Base-by-base conservation (phyloP, 1,284 basidiomycete species). In the Microbotryum scabiosae region DNA sequence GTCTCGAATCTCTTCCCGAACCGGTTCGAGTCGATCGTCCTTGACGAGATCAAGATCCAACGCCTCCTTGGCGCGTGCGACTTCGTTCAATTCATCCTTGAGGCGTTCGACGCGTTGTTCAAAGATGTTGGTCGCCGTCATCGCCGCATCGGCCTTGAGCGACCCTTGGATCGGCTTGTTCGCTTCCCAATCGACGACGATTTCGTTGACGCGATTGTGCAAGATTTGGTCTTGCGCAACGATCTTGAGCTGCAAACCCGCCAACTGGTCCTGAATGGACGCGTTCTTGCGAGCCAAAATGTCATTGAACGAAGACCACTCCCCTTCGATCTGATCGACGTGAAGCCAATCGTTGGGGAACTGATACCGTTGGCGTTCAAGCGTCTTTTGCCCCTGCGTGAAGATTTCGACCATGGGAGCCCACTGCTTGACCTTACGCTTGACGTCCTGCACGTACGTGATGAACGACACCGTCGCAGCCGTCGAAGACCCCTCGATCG, bases 191-290 rank as follows among this genome's bases (percentile, higher is more conserved):
- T 97, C 96, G 60, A 81, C 77, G 49, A 96, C 81, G 62, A 94
- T 83, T 72, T 93, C 88, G 73, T 84, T 86, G 72, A 94, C 90
- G 78, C 88, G 90, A 75, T 90, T 89, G 78, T 93, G 89, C 3
- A 97, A 84, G 59, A 97, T 92, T 79, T 94, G 96, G 79, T 97
- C 96, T 75, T 99, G 92, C 3, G 94, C 93, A n/a, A 94, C 89
- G 74, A 98, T 96, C 82, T 98, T 98, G 70, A 97, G 81, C 76
- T 97, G 94, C 23, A 98, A 80, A 3, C 93, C 93, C 62, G 91
- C 93, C 50, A 94, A 82, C 76, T 98, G 96, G 76, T 98, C 94
- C 78, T 97, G 91, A 72, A 99, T 98, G 28, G 89, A 89, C 72
- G 94, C 91, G 71, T 93, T 96, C 84, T 98, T 98, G 71, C 94